Evolutionary conservation across 306 rosid species (phyloP), one percentile per base, ranked within the genome.

Genomic region (Arachis hypogaea): DNA sequence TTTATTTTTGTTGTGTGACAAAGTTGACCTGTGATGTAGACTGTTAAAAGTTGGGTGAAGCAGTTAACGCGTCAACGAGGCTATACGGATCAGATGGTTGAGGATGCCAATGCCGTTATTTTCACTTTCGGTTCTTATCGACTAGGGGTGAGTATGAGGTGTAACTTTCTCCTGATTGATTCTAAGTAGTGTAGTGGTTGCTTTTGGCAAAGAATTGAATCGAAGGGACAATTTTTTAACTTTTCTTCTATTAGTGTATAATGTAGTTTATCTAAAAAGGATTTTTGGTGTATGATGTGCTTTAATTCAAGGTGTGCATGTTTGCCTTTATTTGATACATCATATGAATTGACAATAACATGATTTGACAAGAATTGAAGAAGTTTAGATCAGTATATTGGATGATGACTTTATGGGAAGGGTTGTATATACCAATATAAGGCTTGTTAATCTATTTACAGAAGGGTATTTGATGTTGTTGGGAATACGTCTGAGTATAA

Each of bases 41-140:
- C 88, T 77, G 95, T 87, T 16, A 94, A 94, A 85, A 79, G 68
- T 77, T 94, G 99, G 99, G 99, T 94, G 86, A 92, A 89, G 89
- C 89, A 80, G 72, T 71, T 92, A 82, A 94, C 99, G 2, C 87
- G 82, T 78, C 87, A 74, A 73, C 90, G 95, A 77, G 97, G 99
- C 78, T 92, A 91, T 78, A 83, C 95, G 0, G 99, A 94, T 72
- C 99, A 94, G 91, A 94, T 86, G 97, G 97, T 88, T 78, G 95
- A 92, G 87, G 95, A 89, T 11, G 96, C 96, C 44, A 94, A 92
- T 73, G 97, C 97, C n/a, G 81, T 84, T 66, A 92, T 94, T 81
- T 84, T 88, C 67, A 94, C 99, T 12, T 94, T 94, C 66, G 99
- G 99, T 12, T 94, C 99, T 45, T 94, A 88, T 62, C 79, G 95